Conservation (phyloP, 1,284 basidiomycete species). For the Lignosus rhinocerotis region DNA sequence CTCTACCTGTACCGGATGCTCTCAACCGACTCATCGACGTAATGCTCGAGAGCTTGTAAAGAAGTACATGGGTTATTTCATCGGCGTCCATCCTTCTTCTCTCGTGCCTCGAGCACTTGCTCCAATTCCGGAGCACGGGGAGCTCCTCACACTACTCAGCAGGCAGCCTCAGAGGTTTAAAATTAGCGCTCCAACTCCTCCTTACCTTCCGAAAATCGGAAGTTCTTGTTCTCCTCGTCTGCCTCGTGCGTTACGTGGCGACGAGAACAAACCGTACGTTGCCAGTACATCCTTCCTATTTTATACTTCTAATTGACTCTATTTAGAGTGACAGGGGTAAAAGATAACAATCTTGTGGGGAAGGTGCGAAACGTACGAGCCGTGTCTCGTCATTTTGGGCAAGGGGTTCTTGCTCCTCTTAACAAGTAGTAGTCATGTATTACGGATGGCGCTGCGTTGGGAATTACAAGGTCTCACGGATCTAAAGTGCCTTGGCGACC, state of each 20-base stretch:
- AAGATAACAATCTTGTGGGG: background rate
- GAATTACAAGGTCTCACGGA: background rate
- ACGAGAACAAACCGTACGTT: background rate
- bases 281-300: background rate
- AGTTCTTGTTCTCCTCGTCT: background rate
- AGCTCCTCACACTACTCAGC: background rate
- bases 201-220: background rate
- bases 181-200: background rate
- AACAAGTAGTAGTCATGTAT: background rate
- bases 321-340: background rate
- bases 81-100: background rate
- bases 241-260: background rate
- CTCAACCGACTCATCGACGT: background rate
- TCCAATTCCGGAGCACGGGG: background rate
- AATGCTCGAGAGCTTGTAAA: background rate
- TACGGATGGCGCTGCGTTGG: background rate
- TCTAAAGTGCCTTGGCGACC: background rate
- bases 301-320: background rate
- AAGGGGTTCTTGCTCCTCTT: background rate
- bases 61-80: background rate
- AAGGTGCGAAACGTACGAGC: background rate
- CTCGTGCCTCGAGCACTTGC: background rate
- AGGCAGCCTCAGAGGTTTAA: too few relatives aligned
- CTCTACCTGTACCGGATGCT: background rate
- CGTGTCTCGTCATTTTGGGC: background rate